Base-by-base conservation (phyloP, 345 rosid species). In the Kernera saxatilis region DNA sequence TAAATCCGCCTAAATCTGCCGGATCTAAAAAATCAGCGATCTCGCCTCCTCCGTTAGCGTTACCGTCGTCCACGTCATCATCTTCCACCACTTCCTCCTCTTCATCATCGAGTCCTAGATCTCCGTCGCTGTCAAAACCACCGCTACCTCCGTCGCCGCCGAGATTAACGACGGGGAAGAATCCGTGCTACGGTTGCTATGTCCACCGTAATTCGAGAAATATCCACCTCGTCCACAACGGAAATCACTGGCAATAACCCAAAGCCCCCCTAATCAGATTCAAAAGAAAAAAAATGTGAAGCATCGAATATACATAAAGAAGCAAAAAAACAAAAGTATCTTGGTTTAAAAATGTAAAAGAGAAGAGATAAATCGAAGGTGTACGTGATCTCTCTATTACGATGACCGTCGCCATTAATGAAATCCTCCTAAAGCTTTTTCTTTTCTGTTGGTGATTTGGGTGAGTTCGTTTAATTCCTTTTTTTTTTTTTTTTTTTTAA, bases 231-330 rank as follows among this genome's bases (percentile, higher is more conserved):
- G 76, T 85, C 60, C 95, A 83, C 76, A 84, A 84, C 72, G 93
- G 97, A 58, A 88, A 88, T 59, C 79, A 88, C 80, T 87, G 91
- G 95, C 95, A 87, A 88, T 87, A 84, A 63, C 73, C 32, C 5
- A 4, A 12, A 53, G 52, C 35, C 32, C 18, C 37, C 13, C 13
- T 4, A 8, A 37, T 67, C 51, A 26, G 11, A 21, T 48, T 22
- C 21, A 7, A 8, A 0, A 8, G 29, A 50, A 2, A 5, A 54
- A 49, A 50, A 25, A 33, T 35, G 41, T 63, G 79, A 48, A 55
- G 40, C 23, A 55, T 53, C 54, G 26, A 36, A 21, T 43, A 35
- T 57, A 40, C 22, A 50, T 54, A 51, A n/a, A n/a, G n/a, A n/a
- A n/a, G n/a, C 5, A 3, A 30, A 3, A 5, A 49, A 57, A 43